phyloP scores from a whole-genome alignment of 1,284 basidiomycete genomes.

The Hypsizygus ulmarius region DNA sequence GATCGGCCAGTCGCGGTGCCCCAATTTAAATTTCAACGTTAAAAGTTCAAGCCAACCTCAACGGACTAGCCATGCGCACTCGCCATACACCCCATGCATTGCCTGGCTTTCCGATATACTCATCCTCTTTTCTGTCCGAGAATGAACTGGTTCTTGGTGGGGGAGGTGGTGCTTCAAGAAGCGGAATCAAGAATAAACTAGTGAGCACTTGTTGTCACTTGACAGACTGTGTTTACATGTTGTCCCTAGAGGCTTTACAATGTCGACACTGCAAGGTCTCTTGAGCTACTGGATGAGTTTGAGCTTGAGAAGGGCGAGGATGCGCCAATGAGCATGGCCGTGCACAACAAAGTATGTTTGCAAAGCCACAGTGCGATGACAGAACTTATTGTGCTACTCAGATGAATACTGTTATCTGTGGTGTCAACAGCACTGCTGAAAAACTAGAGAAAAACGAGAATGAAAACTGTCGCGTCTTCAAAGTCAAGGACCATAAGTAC shows the following conservation, averaged over 20 bases:
- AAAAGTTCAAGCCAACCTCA: neutral
- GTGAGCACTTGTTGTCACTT: constrained; percentile 43
- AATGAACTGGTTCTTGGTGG: constrained; percentile 83
- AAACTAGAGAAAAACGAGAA: constrained; percentile 67
- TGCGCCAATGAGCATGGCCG: constrained; percentile 90
- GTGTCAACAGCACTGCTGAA: constrained; percentile 76
- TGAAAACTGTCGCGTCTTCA: constrained; percentile 78
- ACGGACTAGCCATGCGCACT: constrained; percentile 57
- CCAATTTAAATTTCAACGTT: too few species aligned
- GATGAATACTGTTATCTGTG: constrained; percentile 67
- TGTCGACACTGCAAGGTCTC: constrained; percentile 54
- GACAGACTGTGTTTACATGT: constrained; percentile 10
- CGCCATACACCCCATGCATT: constrained; percentile 76
- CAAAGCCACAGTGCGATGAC: neutral
- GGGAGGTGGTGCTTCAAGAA: constrained; percentile 79
- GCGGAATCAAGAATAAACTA: constrained; percentile 90
- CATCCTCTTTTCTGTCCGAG: constrained; percentile 76
- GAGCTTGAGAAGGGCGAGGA: constrained; percentile 82
- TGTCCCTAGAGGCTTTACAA: constrained; percentile 65
- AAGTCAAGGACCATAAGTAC: constrained; percentile 59
- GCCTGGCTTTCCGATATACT: constrained; percentile 83
- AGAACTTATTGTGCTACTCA: constrained; percentile 16
- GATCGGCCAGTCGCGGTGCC: too few species aligned
- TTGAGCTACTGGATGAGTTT: constrained; percentile 66
- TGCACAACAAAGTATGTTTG: constrained; percentile 53